phyloP scores from a whole-genome alignment of 257 asterid genomes.

The Oldenlandia corymbosa region DNA sequence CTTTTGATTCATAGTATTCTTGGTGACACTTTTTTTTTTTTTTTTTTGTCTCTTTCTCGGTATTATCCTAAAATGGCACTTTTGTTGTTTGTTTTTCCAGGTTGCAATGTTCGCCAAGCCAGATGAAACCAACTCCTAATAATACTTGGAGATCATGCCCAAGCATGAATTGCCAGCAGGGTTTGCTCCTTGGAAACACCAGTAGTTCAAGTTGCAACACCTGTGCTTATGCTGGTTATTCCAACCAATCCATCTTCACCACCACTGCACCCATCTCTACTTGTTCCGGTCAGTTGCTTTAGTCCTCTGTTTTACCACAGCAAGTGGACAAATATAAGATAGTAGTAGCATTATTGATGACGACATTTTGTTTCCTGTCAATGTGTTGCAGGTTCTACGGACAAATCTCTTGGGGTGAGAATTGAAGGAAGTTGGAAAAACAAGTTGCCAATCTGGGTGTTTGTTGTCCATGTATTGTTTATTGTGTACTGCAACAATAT shows the following conservation, averaged over 20 bases:
- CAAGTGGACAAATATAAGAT: neutral
- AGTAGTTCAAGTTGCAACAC: constrained; percentile 44
- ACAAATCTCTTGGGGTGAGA: neutral
- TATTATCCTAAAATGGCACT: no score
- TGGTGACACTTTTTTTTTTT: no score
- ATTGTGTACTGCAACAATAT: neutral
- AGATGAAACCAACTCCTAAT: constrained; percentile 38
- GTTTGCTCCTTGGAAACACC: constrained; percentile 42
- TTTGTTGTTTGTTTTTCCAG: constrained; percentile 24
- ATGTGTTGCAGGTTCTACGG: constrained; percentile 1
- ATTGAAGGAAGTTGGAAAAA: constrained; percentile 7
- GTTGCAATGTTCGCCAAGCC: constrained; percentile 57
- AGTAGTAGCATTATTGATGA: neutral
- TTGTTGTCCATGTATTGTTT: neutral
- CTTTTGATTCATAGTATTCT: neutral
- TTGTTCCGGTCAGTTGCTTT: constrained; percentile 57
- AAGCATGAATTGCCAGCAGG: constrained; percentile 38
- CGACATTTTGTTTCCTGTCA: neutral
- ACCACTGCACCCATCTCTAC: constrained; percentile 34
- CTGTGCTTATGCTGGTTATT: constrained; percentile 72
- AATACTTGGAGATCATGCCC: constrained; percentile 41
- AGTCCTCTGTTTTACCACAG: no score
- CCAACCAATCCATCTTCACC: constrained; percentile 34
- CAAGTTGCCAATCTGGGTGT: neutral
- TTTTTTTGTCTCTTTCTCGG: no score